phyloP scores from a whole-genome alignment of 257 asterid species.

The Nicotiana tomentosiformis region DNA sequence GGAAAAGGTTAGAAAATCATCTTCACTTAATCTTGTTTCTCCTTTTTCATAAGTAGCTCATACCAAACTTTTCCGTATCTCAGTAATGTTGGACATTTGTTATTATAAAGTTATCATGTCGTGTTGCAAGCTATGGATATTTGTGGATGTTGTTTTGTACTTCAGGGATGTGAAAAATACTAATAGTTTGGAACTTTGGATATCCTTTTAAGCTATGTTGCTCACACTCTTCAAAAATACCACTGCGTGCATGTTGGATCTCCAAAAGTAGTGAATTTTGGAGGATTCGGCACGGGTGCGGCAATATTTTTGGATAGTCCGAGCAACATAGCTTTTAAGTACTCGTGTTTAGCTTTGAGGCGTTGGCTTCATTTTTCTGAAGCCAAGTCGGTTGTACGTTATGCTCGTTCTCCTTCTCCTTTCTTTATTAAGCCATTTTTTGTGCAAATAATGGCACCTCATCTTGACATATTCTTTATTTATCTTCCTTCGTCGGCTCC shows the following conservation, averaged over 20 bases:
- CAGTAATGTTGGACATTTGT: neutral
- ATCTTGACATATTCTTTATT: neutral
- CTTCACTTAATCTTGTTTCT: neutral
- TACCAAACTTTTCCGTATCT: neutral
- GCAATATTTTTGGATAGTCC: no score
- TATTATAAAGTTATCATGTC: neutral
- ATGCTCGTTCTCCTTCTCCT: neutral
- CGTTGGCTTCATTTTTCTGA: neutral
- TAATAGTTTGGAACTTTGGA: neutral
- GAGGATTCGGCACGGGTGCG: no score
- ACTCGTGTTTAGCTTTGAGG: neutral
- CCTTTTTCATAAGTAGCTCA: neutral
- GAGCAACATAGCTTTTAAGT: neutral
- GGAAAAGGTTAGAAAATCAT: conserved; percentile 56
- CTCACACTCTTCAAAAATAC: no score
- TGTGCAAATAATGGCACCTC: neutral
- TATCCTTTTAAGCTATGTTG: neutral
- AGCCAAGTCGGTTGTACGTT: neutral
- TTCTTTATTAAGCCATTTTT: neutral
- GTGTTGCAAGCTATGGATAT: neutral
- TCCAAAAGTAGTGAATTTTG: no score
- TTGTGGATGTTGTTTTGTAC: neutral
- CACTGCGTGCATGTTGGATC: no score
- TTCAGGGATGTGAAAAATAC: neutral
- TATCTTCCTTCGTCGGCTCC: neutral